A percentile compares a stretch with the other conserved stretches of the same genome.
phyloP scores from a whole-genome alignment of 495 filamentous ascomycete genomes.

The Hypoxylon trugodes region DNA sequence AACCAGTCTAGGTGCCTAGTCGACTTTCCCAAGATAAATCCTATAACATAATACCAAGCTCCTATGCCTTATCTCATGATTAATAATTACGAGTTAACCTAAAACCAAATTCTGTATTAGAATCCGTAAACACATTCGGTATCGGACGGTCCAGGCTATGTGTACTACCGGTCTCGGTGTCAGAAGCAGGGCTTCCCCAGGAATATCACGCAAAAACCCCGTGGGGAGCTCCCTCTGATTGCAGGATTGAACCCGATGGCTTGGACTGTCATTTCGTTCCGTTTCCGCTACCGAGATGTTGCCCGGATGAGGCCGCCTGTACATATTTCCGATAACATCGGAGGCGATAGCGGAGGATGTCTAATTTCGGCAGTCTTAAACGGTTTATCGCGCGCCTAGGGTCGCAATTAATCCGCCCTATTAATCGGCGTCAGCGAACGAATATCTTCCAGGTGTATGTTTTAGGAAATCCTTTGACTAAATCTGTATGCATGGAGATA shows the following conservation, averaged over 20 bases:
- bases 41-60: too few species aligned
- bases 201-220: conserved; percentile 25
- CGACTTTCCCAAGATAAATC: not conserved
- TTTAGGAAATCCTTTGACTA: too few species aligned
- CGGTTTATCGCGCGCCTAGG: too few species aligned
- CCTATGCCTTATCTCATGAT: too few species aligned
- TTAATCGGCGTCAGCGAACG: too few species aligned
- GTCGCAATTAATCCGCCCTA: not conserved
- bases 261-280: not conserved
- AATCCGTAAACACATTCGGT: conserved; percentile 19
- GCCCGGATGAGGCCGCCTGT: not conserved
- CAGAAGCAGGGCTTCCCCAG: conserved; percentile 25
- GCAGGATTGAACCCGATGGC: not conserved
- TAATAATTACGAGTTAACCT: not conserved
- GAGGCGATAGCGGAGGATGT: not conserved
- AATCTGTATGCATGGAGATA: too few species aligned
- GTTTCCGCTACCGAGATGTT: conserved; percentile 6
- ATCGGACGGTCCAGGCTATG: not conserved
- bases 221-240: conserved; percentile 13
- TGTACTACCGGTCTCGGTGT: conserved; percentile 20
- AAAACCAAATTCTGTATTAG: not conserved
- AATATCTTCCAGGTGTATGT: too few species aligned
- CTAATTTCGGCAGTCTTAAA: not conserved
- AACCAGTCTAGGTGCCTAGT: not conserved
- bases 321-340: not conserved